Conservation (phyloP, 805 yeast species). For the Cyberlindnera samutprakarnensis region DNA sequence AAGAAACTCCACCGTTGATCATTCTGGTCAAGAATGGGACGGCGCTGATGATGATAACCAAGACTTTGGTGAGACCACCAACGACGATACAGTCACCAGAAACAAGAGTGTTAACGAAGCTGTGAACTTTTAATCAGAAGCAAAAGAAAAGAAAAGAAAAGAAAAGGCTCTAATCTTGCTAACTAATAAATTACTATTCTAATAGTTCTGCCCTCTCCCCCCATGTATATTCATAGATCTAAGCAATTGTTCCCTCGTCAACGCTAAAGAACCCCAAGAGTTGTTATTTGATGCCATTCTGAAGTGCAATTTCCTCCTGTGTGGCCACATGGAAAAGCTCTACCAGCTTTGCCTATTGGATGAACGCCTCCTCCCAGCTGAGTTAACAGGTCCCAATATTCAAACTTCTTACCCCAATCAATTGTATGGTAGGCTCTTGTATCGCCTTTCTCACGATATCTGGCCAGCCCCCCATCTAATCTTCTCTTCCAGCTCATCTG, state of each 20-base stretch:
- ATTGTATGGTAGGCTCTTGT: conserved; percentile 27
- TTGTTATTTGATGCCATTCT: conserved; percentile 5
- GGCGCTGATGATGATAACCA: conserved; percentile 10
- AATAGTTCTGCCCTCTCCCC: too few species aligned
- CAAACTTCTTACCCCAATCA: conserved; percentile 25
- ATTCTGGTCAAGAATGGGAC: conserved; percentile 22
- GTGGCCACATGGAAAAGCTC: conserved; percentile 20
- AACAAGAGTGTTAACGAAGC: conserved; percentile 16
- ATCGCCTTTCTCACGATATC: conserved; percentile 24
- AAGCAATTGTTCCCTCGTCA: conserved; percentile 3
- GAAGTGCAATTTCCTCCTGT: conserved; percentile 23
- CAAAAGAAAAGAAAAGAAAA: too few species aligned
- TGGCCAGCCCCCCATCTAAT: conserved; percentile 24
- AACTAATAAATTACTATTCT: too few species aligned
- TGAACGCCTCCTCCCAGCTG: conserved; percentile 22
- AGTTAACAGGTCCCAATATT: conserved; percentile 20
- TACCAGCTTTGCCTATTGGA: conserved; percentile 11
- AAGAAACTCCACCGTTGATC: conserved; percentile 12
- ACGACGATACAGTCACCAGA: conserved; percentile 7
- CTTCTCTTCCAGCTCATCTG: conserved; percentile 22
- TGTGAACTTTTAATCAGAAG: conserved; percentile 17
- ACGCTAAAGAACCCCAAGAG: conserved; percentile 15
- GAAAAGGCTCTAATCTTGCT: too few species aligned
- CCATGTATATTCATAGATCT: background rate
- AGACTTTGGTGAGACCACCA: conserved; percentile 6